These are phyloP conservation scores for Potentilla sterilis DNA, from an alignment of 306 rosid species.

Conservation along the genomic window DNA sequence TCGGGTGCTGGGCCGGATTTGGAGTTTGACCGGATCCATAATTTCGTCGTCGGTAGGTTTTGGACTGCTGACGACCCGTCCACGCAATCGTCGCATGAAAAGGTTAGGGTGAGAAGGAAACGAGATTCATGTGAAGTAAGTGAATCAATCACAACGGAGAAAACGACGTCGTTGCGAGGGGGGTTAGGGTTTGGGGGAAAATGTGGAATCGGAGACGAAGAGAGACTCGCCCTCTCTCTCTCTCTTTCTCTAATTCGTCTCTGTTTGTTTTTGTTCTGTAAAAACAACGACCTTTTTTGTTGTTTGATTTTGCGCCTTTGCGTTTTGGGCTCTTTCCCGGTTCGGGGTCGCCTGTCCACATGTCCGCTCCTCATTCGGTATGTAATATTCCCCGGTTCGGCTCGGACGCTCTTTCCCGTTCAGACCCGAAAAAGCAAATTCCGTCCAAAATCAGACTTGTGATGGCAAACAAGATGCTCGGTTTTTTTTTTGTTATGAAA, in stretches of 20 bases:
- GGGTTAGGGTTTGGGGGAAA: not conserved
- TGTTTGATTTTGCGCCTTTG: too few relatives aligned
- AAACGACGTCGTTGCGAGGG: not conserved
- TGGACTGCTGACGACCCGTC: conserved; percentile 32
- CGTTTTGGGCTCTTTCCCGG: not conserved
- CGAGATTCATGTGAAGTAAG: conserved; percentile 31
- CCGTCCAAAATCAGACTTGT: too few relatives aligned
- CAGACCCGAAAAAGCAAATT: too few relatives aligned
- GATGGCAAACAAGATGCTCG: too few relatives aligned
- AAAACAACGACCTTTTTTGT: not conserved
- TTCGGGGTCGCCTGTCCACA: conserved; percentile 1
- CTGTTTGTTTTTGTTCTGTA: not conserved
- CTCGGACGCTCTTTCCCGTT: too few relatives aligned
- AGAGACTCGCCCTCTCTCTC: conserved; percentile 38
- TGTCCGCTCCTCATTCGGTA: not conserved
- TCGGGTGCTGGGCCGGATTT: conserved; percentile 50
- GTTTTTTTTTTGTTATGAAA: too few relatives aligned
- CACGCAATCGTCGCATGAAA: conserved; percentile 82
- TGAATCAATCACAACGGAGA: not conserved
- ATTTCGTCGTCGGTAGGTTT: conserved; percentile 7
- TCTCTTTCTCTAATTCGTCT: conserved; percentile 3
- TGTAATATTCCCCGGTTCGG: not conserved
- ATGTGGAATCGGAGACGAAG: conserved; percentile 28
- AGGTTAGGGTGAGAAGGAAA: conserved; percentile 10
- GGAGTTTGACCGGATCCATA: conserved; percentile 78